Percentiles rank a stretch among this genome's conserved stretches.
Conservation (phyloP, 805 yeast genomes). For the Lachancea cidri region DNA sequence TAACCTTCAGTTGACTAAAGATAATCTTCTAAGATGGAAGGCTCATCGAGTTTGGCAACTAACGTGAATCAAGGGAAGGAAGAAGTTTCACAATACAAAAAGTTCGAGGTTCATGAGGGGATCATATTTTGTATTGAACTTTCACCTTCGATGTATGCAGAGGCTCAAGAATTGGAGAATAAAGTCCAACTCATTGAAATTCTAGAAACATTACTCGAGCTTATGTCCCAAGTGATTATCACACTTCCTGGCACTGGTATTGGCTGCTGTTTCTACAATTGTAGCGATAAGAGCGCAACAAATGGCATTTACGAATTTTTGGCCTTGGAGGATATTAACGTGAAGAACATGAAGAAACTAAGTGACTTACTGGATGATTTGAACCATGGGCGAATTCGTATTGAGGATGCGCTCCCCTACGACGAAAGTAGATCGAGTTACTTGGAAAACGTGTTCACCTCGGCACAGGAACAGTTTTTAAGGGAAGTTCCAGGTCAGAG, state of each 20-base stretch:
- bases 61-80: neutral
- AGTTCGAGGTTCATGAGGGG: constrained; percentile 53
- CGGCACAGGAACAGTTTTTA: constrained; percentile 51
- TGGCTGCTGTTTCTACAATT: constrained; percentile 64
- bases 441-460: constrained; percentile 42
- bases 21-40: no score
- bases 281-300: constrained; percentile 35
- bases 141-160: constrained; percentile 40
- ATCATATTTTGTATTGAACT: constrained; percentile 59
- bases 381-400: constrained; percentile 19
- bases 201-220: constrained; percentile 50
- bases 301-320: constrained; percentile 47
- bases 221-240: constrained; percentile 62
- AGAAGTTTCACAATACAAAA: constrained; percentile 11
- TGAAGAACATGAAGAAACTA: constrained; percentile 50
- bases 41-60: no score
- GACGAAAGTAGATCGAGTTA: constrained; percentile 22
- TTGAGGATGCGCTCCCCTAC: constrained; percentile 29
- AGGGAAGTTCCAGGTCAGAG: constrained; percentile 36
- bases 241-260: constrained; percentile 64
- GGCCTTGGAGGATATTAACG: constrained; percentile 49
- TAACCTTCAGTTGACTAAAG: no score
- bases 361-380: constrained; percentile 47
- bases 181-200: constrained; percentile 47
- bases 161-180: constrained; percentile 31